Conservation (phyloP, 192 early-diverging fungal species). For the Rhizophagus sp. region DNA sequence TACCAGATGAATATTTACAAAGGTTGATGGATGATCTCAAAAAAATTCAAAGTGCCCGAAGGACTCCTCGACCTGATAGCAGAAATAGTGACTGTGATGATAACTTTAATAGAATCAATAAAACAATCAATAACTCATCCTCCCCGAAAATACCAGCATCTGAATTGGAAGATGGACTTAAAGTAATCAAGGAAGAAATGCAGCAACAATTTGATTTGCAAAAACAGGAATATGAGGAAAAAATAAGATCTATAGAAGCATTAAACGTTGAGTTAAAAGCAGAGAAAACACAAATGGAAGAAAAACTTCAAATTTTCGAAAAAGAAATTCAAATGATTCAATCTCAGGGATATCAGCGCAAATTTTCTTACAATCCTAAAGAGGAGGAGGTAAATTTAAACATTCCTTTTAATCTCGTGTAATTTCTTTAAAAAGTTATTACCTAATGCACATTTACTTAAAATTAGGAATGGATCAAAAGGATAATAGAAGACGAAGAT, state of each 20-base stretch:
- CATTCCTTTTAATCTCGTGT: too few species aligned
- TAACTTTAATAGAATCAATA: conserved; percentile 31
- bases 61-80: conserved; percentile 52
- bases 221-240: conserved; percentile 56
- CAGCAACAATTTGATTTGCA: conserved; percentile 49
- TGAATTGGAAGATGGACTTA: conserved; percentile 49
- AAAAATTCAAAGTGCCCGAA: conserved; percentile 51
- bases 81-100: conserved; percentile 44
- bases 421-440: too few species aligned
- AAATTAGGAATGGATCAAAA: too few species aligned
- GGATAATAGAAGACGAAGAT: too few species aligned
- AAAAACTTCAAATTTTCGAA: conserved; percentile 44
- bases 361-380: not conserved
- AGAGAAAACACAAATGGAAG: conserved; percentile 47
- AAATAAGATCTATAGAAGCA: conserved; percentile 48
- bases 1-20: conserved; percentile 59
- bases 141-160: conserved; percentile 38
- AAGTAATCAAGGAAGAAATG: conserved; percentile 54
- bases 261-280: conserved; percentile 45
- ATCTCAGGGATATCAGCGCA: conserved; percentile 51
- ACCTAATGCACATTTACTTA: too few species aligned
- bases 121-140: too few species aligned
- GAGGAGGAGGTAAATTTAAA: too few species aligned
- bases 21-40: conserved; percentile 59
- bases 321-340: conserved; percentile 57